Conservation (phyloP, 2,329 filamentous ascomycete genomes). For the Calonectria fujianensis region DNA sequence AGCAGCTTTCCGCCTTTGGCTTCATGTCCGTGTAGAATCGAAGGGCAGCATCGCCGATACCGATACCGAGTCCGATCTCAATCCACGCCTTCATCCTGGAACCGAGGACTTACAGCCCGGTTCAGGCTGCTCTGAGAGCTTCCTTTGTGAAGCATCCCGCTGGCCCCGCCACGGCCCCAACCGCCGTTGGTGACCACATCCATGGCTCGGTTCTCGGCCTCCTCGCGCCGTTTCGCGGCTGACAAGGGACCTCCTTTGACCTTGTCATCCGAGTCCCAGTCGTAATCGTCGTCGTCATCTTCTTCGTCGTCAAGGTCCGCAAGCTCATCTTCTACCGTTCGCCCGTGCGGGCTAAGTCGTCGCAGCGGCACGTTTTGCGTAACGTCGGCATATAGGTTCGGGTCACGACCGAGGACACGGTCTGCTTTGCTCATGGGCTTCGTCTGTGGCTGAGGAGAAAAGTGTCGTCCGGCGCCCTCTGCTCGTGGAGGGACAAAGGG, state of each 20-base stretch:
- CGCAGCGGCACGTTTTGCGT: conserved; percentile 67
- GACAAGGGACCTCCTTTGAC: conserved; percentile 53
- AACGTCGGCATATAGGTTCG: conserved; percentile 72
- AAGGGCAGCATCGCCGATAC: background rate
- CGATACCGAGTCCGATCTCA: conserved; percentile 41
- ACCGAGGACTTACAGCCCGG: conserved; percentile 47
- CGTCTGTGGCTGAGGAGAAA: conserved; percentile 49
- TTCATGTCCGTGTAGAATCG: conserved; percentile 13
- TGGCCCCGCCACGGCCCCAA: conserved; percentile 65
- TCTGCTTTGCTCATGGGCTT: conserved; percentile 74
- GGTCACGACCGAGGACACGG: conserved; percentile 74
- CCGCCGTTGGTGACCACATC: conserved; percentile 64
- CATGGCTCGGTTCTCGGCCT: conserved; percentile 68
- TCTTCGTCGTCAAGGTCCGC: conserved; percentile 63
- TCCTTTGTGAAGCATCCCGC: conserved; percentile 64
- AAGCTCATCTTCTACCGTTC: conserved; percentile 65
- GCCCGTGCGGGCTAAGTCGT: conserved; percentile 68
- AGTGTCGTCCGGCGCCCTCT: conserved; percentile 60
- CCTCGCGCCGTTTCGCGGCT: conserved; percentile 59
- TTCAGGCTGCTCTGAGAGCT: conserved; percentile 53
- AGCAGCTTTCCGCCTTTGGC: conserved; percentile 14
- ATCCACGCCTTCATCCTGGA: conserved; percentile 60
- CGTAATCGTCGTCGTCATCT: conserved; percentile 53
- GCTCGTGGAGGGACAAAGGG: conserved; percentile 52
- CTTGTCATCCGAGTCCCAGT: conserved; percentile 60